Base-by-base conservation (phyloP, 345 rosid species). In the Corchorus capsularis region DNA sequence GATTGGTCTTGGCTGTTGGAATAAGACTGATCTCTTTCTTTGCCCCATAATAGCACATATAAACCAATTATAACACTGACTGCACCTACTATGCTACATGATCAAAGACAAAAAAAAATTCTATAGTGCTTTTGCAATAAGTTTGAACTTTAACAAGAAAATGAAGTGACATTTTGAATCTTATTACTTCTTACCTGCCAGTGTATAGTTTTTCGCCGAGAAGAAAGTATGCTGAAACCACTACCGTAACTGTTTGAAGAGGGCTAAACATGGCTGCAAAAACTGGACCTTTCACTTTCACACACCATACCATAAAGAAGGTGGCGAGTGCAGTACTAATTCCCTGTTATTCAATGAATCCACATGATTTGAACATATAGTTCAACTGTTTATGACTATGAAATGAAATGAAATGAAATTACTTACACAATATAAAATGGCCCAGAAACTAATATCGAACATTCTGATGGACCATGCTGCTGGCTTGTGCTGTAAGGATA, bases 261-360 rank as follows among this genome's bases (percentile, higher is more conserved):
- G 95, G 91, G 81, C 78, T 87, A 80, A 91, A 89, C 87, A 89
- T 80, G 82, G 95, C 81, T 10, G 80, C 90, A 71, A 87, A 91
- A 22, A 89, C 91, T 14, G 93, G 91, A 15, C 86, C 95, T 77
- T 79, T 91, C 66, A 70, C 78, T 73, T 81, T 77, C 43, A 88
- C 84, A 87, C 93, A 89, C 93, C 89, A 86, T 5, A 87, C 76
- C 69, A 85, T 89, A 39, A 83, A 0, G 75, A 74, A 84, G 70
- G 84, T 39, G 19, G 77, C 39, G 10, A 86, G 5, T 1, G 90
- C 90, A 3, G 90, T 86, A 65, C 76, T 82, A 75, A 88, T 84
- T 70, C 88, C 94, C 92, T 90, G 88, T 68, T 35, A 62, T 61
- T 47, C n/a, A 46, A 20, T 49, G 46, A 55, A 46, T 20, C 22